A percentile compares a stretch with the other conserved stretches of the same genome.
Conservation (phyloP, 805 yeast species). For the Priceomyces haplophilus region DNA sequence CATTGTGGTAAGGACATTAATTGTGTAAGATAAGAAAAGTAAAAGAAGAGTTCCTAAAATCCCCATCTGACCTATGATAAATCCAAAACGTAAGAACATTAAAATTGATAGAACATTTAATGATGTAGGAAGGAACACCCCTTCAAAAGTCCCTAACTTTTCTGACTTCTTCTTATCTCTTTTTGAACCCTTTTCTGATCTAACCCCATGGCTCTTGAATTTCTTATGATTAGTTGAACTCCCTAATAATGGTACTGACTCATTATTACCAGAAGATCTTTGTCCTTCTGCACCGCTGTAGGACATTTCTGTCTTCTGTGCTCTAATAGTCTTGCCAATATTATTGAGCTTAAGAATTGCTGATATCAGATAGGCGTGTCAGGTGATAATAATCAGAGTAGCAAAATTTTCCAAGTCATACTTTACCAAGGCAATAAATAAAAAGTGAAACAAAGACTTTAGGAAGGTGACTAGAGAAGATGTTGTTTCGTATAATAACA, state of each 20-base stretch:
- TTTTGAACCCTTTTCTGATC: neutral
- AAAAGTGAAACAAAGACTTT: too few relatives aligned
- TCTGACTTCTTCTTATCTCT: constrained; percentile 2
- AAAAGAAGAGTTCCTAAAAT: constrained; percentile 70
- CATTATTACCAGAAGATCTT: neutral
- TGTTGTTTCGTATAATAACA: constrained; percentile 20
- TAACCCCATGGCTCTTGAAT: neutral
- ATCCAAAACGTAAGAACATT: constrained; percentile 94
- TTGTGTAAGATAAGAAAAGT: constrained; percentile 68
- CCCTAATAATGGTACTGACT: neutral
- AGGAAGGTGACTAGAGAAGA: too few relatives aligned
- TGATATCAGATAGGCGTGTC: too few relatives aligned
- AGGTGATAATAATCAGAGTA: neutral
- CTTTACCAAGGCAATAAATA: neutral
- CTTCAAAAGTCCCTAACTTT: constrained; percentile 79
- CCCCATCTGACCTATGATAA: constrained; percentile 93
- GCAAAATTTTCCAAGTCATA: neutral
- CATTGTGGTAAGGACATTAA: constrained; percentile 80
- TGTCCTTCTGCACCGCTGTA: neutral
- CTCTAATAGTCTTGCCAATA: too few relatives aligned
- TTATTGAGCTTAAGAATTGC: too few relatives aligned
- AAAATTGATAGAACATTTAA: constrained; percentile 88
- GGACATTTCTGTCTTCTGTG: constrained; percentile 1
- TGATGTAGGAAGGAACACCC: constrained; percentile 92
- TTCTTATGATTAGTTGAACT: neutral